phyloP scores from a whole-genome alignment of 768 basidiomycete genomes.

The Vishniacozyma victoriae region DNA sequence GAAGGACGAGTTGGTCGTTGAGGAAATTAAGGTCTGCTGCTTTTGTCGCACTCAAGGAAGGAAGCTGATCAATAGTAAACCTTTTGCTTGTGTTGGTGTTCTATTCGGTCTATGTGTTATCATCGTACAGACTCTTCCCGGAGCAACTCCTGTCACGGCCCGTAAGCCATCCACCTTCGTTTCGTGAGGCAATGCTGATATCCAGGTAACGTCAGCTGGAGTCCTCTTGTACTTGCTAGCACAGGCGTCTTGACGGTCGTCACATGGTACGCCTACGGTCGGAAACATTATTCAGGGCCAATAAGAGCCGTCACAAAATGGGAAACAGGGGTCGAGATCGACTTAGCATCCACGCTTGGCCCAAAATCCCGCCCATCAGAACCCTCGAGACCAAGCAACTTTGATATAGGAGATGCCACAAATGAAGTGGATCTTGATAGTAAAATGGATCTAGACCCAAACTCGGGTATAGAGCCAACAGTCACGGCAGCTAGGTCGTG shows the following conservation, averaged over 20 bases:
- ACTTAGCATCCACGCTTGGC: conserved; percentile 40
- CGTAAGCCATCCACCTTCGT: conserved; percentile 16
- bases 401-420: too few species aligned
- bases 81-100: conserved; percentile 23
- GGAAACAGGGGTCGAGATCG: conserved; percentile 49
- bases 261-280: conserved; percentile 48
- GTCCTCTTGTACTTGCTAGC: conserved; percentile 41
- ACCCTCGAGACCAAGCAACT: too few species aligned
- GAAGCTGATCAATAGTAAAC: conserved; percentile 19
- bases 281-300: conserved; percentile 48
- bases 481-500: too few species aligned
- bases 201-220: conserved; percentile 43
- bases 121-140: conserved; percentile 42
- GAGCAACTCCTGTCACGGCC: conserved; percentile 37
- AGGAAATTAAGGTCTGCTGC: conserved; percentile 33
- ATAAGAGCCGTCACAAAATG: conserved; percentile 48
- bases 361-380: conserved; percentile 18
- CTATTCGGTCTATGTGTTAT: conserved; percentile 35
- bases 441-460: too few species aligned
- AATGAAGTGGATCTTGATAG: too few species aligned
- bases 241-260: conserved; percentile 36
- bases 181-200: not conserved
- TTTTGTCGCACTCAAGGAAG: not conserved
- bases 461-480: too few species aligned
- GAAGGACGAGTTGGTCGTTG: conserved; percentile 47